These are phyloP conservation scores for Arctium minus DNA, from an alignment of 129 eudicot genomes.

Conservation along the genomic window DNA sequence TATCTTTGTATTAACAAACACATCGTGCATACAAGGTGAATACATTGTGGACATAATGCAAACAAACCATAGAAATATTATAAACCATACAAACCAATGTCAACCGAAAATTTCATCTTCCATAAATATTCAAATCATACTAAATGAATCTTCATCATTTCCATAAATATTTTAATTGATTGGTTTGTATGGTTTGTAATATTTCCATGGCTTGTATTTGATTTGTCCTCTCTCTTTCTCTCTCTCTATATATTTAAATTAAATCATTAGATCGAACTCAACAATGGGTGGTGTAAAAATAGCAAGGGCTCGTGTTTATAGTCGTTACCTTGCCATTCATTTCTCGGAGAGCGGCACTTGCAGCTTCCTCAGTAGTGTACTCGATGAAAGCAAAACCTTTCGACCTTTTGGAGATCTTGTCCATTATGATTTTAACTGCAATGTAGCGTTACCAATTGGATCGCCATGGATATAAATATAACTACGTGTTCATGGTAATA, in stretches of 20 bases:
- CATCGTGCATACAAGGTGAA: too few species aligned
- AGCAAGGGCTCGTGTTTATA: background rate
- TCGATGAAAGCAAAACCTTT: constrained; percentile 92
- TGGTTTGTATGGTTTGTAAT: too few species aligned
- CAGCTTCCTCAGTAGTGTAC: constrained; percentile 93
- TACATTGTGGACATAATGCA: too few species aligned
- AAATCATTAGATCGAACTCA: background rate
- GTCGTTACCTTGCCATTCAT: constrained; percentile 91
- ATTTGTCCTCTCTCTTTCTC: background rate
- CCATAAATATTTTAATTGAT: too few species aligned
- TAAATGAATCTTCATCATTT: too few species aligned
- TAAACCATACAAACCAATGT: too few species aligned
- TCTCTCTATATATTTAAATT: too few species aligned
- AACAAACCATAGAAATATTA: too few species aligned
- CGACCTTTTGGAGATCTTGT: constrained; percentile 94
- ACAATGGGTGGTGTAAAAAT: background rate
- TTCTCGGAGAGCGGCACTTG: constrained; percentile 73
- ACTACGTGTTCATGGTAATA: background rate
- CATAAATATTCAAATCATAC: too few species aligned
- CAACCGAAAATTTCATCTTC: too few species aligned
- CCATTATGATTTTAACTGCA: constrained; percentile 88
- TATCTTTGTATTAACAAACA: too few species aligned
- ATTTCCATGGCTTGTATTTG: too few species aligned
- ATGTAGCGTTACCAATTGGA: background rate
- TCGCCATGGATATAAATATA: background rate